Evolutionary conservation across 2,329 filamentous ascomycete genomes (phyloP).

Genomic region (Ophiostoma sp.): DNA sequence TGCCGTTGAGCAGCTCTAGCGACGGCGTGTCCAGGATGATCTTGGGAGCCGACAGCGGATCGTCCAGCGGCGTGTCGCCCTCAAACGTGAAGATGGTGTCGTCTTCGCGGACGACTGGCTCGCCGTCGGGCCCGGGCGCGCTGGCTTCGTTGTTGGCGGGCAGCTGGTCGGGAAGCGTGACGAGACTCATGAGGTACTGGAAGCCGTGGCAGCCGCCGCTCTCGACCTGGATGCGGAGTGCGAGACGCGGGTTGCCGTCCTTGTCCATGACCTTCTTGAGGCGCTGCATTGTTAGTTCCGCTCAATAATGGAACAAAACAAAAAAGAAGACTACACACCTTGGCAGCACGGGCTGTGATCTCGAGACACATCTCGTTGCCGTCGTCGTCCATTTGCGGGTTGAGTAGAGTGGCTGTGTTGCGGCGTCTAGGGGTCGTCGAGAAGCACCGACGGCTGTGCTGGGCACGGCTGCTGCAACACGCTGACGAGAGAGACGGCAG

Average conservation of each 20-base stretch:
- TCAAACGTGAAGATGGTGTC: conserved; percentile 81
- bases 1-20: conserved; percentile 81
- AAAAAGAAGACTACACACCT: conserved; percentile 48
- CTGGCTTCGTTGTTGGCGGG: conserved; percentile 21
- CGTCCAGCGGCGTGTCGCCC: conserved; percentile 42
- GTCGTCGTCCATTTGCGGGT: conserved; percentile 74
- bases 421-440: conserved; percentile 35
- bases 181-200: conserved; percentile 90
- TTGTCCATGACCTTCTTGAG: conserved; percentile 70
- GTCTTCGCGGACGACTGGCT: conserved; percentile 56
- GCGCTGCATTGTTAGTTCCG: conserved; percentile 44
- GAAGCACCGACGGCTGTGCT: conserved; percentile 32
- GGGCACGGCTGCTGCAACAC: background rate
- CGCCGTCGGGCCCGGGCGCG: conserved; percentile 29
- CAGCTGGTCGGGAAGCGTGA: conserved; percentile 49
- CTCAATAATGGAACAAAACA: no score
- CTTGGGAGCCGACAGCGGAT: conserved; percentile 50
- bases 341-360: conserved; percentile 76
- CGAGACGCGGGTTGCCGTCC: conserved; percentile 69
- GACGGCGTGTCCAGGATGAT: conserved; percentile 85
- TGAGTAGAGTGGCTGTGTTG: conserved; percentile 52
- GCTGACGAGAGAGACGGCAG: background rate
- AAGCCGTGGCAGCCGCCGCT: conserved; percentile 96
- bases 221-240: conserved; percentile 87
- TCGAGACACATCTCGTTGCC: conserved; percentile 78